Percentiles rank a stretch among this genome's conserved stretches.
phyloP scores from a whole-genome alignment of 2,329 filamentous ascomycete species.

The Neopestalotiopsis sp. region DNA sequence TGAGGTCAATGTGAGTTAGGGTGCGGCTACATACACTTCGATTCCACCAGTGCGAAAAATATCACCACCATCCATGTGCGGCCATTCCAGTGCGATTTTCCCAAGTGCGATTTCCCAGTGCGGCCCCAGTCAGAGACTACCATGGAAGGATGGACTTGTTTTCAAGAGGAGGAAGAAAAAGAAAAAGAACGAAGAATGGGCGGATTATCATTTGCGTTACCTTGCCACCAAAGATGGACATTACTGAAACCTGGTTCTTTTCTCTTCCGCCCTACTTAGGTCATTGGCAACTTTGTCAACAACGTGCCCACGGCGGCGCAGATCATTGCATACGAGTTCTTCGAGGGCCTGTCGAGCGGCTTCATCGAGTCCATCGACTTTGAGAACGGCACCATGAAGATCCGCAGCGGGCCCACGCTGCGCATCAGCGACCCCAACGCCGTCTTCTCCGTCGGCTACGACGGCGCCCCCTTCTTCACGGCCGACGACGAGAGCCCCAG shows the following conservation, averaged over 20 bases:
- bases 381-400: conserved; percentile 43
- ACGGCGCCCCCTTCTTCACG: conserved; percentile 44
- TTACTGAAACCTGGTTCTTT: conserved; percentile 35
- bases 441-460: conserved; percentile 43
- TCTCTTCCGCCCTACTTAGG: conserved; percentile 34
- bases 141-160: background rate
- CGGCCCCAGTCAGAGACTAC: background rate
- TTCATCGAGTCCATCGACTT: conserved; percentile 39
- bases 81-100: background rate
- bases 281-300: conserved; percentile 46
- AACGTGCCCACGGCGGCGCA: conserved; percentile 42
- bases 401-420: conserved; percentile 41
- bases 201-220: conserved; percentile 17
- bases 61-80: background rate
- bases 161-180: background rate
- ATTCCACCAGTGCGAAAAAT: conserved; percentile 13
- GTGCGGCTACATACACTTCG: conserved; percentile 5
- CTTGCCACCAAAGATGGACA: too few relatives aligned
- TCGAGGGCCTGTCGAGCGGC: conserved; percentile 40
- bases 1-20: conserved; percentile 37
- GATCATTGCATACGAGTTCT: conserved; percentile 40
- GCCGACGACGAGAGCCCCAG: conserved; percentile 54
- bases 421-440: conserved; percentile 48
- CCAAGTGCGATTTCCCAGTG: conserved; percentile 11
- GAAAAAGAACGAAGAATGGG: background rate